Evolutionary conservation across 1,139 yeast species (phyloP).

Genomic region (Geotrichum restrictum): DNA sequence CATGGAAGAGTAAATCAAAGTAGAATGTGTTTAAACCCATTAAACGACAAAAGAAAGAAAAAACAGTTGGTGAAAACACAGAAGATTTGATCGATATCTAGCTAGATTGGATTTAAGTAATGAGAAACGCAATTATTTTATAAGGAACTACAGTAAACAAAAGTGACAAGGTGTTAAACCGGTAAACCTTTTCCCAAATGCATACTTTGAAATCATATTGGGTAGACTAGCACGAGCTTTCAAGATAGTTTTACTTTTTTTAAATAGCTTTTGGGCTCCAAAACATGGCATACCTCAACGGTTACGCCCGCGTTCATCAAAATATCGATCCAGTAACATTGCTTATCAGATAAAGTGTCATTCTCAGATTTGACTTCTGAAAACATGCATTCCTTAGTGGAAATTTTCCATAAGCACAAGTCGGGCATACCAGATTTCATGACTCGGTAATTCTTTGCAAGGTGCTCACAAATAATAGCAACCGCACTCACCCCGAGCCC

Average conservation of each 20-base stretch:
- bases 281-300: slow-evolving; percentile 39
- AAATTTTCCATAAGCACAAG: slow-evolving; percentile 36
- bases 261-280: slow-evolving; percentile 21
- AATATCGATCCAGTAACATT: slow-evolving; percentile 40
- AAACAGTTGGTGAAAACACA: background rate
- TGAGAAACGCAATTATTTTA: background rate
- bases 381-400: slow-evolving; percentile 16
- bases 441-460: slow-evolving; percentile 34
- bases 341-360: slow-evolving; percentile 41
- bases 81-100: too few species aligned
- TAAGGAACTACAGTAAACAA: background rate
- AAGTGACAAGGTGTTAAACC: background rate
- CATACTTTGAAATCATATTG: background rate
- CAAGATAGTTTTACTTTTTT: slow-evolving; percentile 20
- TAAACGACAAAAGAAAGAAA: background rate
- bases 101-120: background rate
- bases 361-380: slow-evolving; percentile 39
- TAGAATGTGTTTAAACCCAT: background rate
- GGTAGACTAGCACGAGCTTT: too few species aligned
- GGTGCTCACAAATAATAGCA: slow-evolving; percentile 29
- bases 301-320: slow-evolving; percentile 31
- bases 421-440: slow-evolving; percentile 41
- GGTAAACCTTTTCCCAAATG: too few species aligned
- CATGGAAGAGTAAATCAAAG: slow-evolving; percentile 25
- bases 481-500: slow-evolving; percentile 32